phyloP scores from a whole-genome alignment of 192 early-diverging fungal genomes.

The Funneliformis mosseae region DNA sequence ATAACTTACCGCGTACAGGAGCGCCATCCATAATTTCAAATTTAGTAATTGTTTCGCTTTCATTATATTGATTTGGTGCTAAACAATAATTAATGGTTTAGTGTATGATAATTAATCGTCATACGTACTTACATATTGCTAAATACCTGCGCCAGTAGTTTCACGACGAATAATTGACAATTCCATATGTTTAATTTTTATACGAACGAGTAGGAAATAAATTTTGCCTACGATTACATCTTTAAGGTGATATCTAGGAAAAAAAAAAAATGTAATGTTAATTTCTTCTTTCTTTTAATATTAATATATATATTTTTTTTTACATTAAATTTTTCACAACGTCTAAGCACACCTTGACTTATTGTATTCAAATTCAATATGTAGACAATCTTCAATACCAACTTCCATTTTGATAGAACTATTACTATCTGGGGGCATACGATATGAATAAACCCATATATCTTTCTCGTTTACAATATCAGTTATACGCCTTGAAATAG shows the following conservation, averaged over 20 bases:
- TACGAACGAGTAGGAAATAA: constrained; percentile 97
- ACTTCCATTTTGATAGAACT: constrained; percentile 99
- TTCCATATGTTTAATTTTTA: constrained; percentile 99
- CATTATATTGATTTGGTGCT: constrained; percentile 97
- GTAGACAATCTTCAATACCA: constrained; percentile 98
- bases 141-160: constrained; percentile 82
- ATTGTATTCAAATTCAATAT: constrained; percentile 99
- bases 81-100: not conserved
- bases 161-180: constrained; percentile 97
- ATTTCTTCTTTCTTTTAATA: not conserved
- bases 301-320: not conserved
- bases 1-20: constrained; percentile 77
- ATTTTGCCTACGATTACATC: constrained; percentile 99
- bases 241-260: constrained; percentile 92
- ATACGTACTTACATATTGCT: not conserved
- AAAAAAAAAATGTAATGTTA: not conserved
- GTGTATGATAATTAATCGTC: not conserved
- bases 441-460: constrained; percentile 98
- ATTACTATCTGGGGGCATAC: constrained; percentile 88
- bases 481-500: constrained; percentile 80
- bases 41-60: constrained; percentile 98
- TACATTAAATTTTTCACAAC: not conserved
- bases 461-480: constrained; percentile 93
- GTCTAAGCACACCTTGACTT: constrained; percentile 77
- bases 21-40: constrained; percentile 99